phyloP scores from a whole-genome alignment of 352 stramenopile species.

The Phytopythium helicoides region DNA sequence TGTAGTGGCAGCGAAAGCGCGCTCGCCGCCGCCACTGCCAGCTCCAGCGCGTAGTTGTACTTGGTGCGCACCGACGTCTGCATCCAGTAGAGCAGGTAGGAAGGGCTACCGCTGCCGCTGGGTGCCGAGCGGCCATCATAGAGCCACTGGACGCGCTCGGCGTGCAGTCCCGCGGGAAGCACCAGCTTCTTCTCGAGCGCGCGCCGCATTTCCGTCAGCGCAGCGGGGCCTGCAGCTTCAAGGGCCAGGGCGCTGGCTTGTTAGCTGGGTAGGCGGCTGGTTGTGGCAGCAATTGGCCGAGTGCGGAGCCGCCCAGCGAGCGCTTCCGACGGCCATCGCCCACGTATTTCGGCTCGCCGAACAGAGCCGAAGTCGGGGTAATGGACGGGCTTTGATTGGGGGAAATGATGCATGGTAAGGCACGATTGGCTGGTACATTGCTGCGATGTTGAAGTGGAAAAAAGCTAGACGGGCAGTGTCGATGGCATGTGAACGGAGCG shows the following conservation, averaged over 20 bases:
- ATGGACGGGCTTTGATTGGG: neutral
- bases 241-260: constrained; percentile 6
- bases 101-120: neutral
- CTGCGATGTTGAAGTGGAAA: too few species aligned
- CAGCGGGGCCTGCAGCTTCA: too few species aligned
- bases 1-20: constrained; percentile 64
- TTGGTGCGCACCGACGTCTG: constrained; percentile 79
- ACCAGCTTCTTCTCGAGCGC: constrained; percentile 45
- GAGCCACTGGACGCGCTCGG: constrained; percentile 72
- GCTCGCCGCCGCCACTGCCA: constrained; percentile 64
- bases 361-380: constrained; percentile 9
- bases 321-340: too few species aligned
- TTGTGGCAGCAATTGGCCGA: too few species aligned
- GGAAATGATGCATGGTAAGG: neutral
- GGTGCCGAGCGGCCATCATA: constrained; percentile 38
- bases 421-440: too few species aligned
- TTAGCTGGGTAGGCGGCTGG: too few species aligned
- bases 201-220: constrained; percentile 26
- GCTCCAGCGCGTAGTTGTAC: constrained; percentile 84
- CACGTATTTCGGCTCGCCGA: neutral
- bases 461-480: too few species aligned
- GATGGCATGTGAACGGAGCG: too few species aligned
- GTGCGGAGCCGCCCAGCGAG: too few species aligned
- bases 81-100: constrained; percentile 86
- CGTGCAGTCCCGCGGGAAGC: constrained; percentile 60